Evolutionary conservation across 1,139 yeast genomes (phyloP), one percentile per base, ranked within the genome.

Genomic region (Debaryomyces sp.): DNA sequence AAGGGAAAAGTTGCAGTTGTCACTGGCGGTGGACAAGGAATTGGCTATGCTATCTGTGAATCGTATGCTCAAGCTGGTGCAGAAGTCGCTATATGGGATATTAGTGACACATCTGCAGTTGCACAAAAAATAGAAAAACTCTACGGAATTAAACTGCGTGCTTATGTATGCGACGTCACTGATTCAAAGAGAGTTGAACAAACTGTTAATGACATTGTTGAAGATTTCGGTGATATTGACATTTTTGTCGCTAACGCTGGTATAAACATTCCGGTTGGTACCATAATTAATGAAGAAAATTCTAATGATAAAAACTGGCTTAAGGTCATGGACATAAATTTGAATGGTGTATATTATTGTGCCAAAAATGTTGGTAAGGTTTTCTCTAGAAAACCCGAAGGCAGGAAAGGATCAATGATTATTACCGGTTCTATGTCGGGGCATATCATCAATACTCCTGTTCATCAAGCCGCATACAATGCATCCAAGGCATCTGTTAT

Each of bases 191-290:
- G 75, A 23, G 92, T 87, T 26, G 79, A 80, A 57, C 60, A 62
- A 37, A 82, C 84, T 6, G 72, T 89, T 45, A 62, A 65, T 23
- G 75, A 77, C 57, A 84, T 85, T 50, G 80, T 75, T 53, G 58
- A 71, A 54, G 95, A 89, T 57, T 89, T 89, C 66, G 81, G 81
- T 26, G 79, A 81, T 49, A 82, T 89, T 55, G 96, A 89, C 63
- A 78, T 87, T 27, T 85, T 88, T 64, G 92, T 89, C 26, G 94
- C 96, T 61, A 89, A 89, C 66, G 96, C 96, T 17, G 96, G 96
- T 51, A 81, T 87, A 38, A 87, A 90, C 15, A 89, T 95, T 94
- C 78, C 82, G 41, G 80, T 82, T 26, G 96, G 94, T n/a, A 73
- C 85, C 17, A 66, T 85, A 54, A 71, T 86, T 50, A 89, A 86